A percentile compares a stretch with the other conserved stretches of the same genome.
These are phyloP conservation scores for Starmerella scarabaei DNA, from an alignment of 805 yeast genomes.

Conservation along the genomic window DNA sequence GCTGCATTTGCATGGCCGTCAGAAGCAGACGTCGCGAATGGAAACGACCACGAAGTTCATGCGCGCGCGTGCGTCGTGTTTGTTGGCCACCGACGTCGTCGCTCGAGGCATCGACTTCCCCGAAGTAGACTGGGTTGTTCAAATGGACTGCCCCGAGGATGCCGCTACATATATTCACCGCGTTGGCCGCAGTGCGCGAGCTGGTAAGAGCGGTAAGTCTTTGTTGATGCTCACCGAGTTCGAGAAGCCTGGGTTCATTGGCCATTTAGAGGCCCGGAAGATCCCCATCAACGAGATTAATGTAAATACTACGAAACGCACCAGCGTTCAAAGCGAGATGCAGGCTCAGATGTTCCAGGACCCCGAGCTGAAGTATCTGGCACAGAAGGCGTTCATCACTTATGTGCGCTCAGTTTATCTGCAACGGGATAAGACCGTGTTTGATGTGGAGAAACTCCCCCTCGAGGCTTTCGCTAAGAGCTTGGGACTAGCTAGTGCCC, in stretches of 20 bases:
- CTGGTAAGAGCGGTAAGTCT: slow-evolving; percentile 73
- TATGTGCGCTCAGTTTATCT: slow-evolving; percentile 74
- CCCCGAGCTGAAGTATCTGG: slow-evolving; percentile 83
- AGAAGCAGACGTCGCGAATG: slow-evolving; percentile 76
- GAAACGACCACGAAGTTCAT: slow-evolving; percentile 72
- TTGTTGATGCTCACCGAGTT: slow-evolving; percentile 69
- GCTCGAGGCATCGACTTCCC: slow-evolving; percentile 91
- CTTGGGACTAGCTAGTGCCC: slow-evolving; percentile 91
- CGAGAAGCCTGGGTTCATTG: slow-evolving; percentile 60
- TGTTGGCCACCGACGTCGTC: slow-evolving; percentile 81
- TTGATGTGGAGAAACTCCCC: slow-evolving; percentile 64
- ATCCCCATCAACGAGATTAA: slow-evolving; percentile 62
- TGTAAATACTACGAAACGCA: slow-evolving; percentile 60
- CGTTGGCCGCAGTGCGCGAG: slow-evolving; percentile 82
- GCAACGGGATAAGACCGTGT: slow-evolving; percentile 78
- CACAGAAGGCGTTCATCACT: slow-evolving; percentile 90
- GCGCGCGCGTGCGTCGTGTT: slow-evolving; percentile 63
- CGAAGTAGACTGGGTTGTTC: slow-evolving; percentile 89
- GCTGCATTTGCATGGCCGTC: slow-evolving; percentile 76
- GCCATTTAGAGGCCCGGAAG: slow-evolving; percentile 45
- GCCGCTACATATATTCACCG: slow-evolving; percentile 79
- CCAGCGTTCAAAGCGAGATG: slow-evolving; percentile 65
- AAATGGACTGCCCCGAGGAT: slow-evolving; percentile 84
- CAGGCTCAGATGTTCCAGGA: slow-evolving; percentile 85
- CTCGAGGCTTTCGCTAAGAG: slow-evolving; percentile 76